A percentile compares a stretch with the other conserved stretches of the same genome.
These are phyloP conservation scores for Aspergillus nidulans DNA, from an alignment of 495 filamentous ascomycete species.

Conservation along the genomic window DNA sequence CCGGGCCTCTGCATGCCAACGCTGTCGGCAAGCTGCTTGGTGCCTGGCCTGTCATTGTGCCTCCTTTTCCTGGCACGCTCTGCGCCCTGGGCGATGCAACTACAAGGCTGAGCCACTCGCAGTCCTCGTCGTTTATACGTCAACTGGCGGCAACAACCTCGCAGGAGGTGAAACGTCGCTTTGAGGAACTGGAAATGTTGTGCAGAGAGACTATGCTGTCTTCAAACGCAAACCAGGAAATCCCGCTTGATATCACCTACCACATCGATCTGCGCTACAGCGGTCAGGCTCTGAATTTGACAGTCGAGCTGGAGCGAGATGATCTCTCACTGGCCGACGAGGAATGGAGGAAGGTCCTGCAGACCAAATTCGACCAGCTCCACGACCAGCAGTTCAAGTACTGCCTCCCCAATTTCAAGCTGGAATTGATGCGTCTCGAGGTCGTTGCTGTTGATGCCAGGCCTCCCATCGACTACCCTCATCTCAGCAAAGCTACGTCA, in stretches of 20 bases:
- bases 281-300: conserved; percentile 45
- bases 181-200: conserved; percentile 17
- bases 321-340: conserved; percentile 23
- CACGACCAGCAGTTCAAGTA: conserved; percentile 48
- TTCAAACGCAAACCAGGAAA: conserved; percentile 18
- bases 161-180: conserved; percentile 21
- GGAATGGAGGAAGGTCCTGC: conserved; percentile 23
- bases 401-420: conserved; percentile 35
- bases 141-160: conserved; percentile 27
- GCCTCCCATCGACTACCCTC: conserved; percentile 33
- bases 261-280: conserved; percentile 46
- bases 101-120: conserved; percentile 44
- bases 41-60: conserved; percentile 48
- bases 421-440: conserved; percentile 45
- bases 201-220: conserved; percentile 14
- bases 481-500: conserved; percentile 23
- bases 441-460: conserved; percentile 40
- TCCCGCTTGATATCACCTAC: conserved; percentile 17
- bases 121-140: conserved; percentile 40
- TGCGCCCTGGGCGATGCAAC: conserved; percentile 48
- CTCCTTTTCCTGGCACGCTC: conserved; percentile 45
- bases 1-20: conserved; percentile 47
- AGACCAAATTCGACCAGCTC: conserved; percentile 33
- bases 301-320: conserved; percentile 29
- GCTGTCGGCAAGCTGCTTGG: conserved; percentile 45